Conservation (phyloP, 257 asterid species). For the Euphrasia confusa region DNA sequence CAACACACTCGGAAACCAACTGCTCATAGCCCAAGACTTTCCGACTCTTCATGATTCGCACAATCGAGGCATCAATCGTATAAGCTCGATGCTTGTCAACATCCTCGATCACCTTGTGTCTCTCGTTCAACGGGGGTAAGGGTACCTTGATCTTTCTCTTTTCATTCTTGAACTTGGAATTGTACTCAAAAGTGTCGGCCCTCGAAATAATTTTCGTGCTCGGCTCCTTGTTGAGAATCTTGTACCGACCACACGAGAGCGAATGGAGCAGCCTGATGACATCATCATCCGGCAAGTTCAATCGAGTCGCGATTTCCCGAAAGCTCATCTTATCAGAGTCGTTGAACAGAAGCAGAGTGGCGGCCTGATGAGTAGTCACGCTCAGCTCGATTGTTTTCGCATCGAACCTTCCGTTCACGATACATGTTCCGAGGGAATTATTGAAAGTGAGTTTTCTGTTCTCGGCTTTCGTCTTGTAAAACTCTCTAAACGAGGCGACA, state of each 20-base stretch:
- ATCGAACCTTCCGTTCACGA: slow-evolving; percentile 85
- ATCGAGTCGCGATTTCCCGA: slow-evolving; percentile 81
- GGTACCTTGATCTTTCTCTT: slow-evolving; percentile 97
- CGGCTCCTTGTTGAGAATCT: slow-evolving; percentile 88
- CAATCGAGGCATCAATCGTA: slow-evolving; percentile 97
- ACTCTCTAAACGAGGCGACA: slow-evolving; percentile 86
- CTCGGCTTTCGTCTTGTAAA: slow-evolving; percentile 96
- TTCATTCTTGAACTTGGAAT: slow-evolving; percentile 83
- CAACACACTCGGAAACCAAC: slow-evolving; percentile 92
- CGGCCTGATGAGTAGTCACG: slow-evolving; percentile 97
- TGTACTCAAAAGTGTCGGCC: slow-evolving; percentile 80
- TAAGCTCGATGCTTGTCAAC: slow-evolving; percentile 95
- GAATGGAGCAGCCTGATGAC: slow-evolving; percentile 92
- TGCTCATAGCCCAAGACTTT: slow-evolving; percentile 94
- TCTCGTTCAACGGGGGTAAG: slow-evolving; percentile 97
- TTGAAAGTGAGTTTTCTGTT: slow-evolving; percentile 93
- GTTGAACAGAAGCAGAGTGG: slow-evolving; percentile 78
- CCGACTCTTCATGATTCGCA: slow-evolving; percentile 97
- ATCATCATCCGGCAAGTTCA: slow-evolving; percentile 89
- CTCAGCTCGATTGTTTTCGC: slow-evolving; percentile 82
- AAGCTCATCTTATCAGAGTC: slow-evolving; percentile 81
- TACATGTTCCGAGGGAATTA: slow-evolving; percentile 96
- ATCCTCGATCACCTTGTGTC: slow-evolving; percentile 92
- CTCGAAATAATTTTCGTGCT: slow-evolving; percentile 69
- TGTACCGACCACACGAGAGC: slow-evolving; percentile 91